Evolutionary conservation across 2,329 filamentous ascomycete species (phyloP), one percentile per base, ranked within the genome.

Genomic region (Colletotrichum karsti): DNA sequence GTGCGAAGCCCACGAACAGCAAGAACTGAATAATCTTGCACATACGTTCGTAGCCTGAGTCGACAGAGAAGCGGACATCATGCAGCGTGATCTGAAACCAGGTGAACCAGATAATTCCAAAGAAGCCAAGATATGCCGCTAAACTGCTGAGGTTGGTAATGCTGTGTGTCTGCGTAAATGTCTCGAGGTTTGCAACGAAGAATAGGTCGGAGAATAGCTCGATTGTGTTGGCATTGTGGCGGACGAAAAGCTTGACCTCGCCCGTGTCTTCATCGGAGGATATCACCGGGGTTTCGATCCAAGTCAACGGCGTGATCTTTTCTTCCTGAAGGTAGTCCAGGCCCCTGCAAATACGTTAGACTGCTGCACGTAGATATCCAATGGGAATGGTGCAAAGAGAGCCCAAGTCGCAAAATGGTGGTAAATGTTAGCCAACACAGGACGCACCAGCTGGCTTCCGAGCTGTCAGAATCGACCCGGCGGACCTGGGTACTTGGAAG

Each of bases 171-270:
- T 80, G 80, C 4, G 86, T 87, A 70, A 90, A 89, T 0, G 85
- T 88, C 3, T 87, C 86, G 33, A 90, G 74, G 70, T 90, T 90
- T 20, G 86, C 87, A 18, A 89, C 87, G 66, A 90, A 88, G 72
- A 89, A 89, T 1, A 90, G 77, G 74, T 89, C 87, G 72, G 87
- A 89, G 73, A 89, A 89, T 3, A 89, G 78, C 72, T 88, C 85
- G 48, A 86, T 81, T n/a, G 85, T 83, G 3, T 81, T 87, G 6
- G 85, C 84, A 74, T 87, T 85, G 41, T 69, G 64, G 8, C 65
- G 56, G 10, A 62, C 61, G n/a, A 55, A 60, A 33, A 57, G 57
- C 5, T 37, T 42, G 8, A 66, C 56, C 39, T 69, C 55, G 41
- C 63, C 62, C 7, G 57, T 69, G 26, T 58, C 62, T 0, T 56